Evolutionary conservation across 78 protist genomes (phyloP).

Genomic region (Speleostelium caveatum): DNA sequence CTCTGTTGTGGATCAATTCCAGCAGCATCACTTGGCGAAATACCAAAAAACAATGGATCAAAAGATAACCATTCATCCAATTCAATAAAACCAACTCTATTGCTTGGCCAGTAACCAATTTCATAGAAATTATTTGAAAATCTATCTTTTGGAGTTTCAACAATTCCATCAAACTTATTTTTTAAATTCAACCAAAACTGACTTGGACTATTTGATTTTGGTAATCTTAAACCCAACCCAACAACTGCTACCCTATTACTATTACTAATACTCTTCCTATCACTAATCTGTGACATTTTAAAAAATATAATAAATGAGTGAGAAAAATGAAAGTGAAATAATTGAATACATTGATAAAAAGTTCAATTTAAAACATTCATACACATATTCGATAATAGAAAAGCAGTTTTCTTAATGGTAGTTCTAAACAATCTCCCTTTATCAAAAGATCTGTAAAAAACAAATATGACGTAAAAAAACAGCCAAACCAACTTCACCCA

Average conservation of each 20-base stretch:
- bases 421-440: too few species aligned
- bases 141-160: background rate
- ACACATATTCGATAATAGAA: too few species aligned
- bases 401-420: too few species aligned
- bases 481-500: too few species aligned
- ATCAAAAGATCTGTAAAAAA: too few species aligned
- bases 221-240: background rate
- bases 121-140: background rate
- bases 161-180: slow-evolving; percentile 5
- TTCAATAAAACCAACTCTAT: slow-evolving; percentile 35
- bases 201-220: background rate
- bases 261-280: too few species aligned
- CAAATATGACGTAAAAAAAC: too few species aligned
- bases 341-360: too few species aligned
- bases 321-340: too few species aligned
- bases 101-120: background rate
- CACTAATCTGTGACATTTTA: too few species aligned
- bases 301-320: too few species aligned
- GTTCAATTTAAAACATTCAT: too few species aligned
- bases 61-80: slow-evolving; percentile 48
- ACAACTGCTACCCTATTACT: background rate
- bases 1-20: slow-evolving; percentile 89
- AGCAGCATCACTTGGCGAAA: slow-evolving; percentile 72
- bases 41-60: slow-evolving; percentile 71
- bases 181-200: background rate